Percentiles rank a stretch among this genome's conserved stretches.
Evolutionary conservation across 805 yeast species (phyloP).

Genomic region (Grigorovia transvaalensis): DNA sequence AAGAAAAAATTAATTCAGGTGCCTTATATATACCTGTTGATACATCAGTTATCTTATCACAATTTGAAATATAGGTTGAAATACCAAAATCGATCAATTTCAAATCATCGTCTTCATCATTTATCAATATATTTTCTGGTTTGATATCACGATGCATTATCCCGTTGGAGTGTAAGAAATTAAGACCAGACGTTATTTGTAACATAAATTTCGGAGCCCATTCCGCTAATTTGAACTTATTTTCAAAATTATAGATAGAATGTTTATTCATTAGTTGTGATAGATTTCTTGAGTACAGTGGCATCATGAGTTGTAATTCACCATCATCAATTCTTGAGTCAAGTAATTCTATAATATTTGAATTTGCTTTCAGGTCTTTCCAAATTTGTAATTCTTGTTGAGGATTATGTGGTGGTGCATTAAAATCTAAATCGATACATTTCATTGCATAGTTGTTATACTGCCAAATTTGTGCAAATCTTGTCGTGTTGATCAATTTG

Average conservation of each 20-base stretch:
- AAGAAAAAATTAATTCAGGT: slow-evolving; percentile 63
- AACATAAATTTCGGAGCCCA: slow-evolving; percentile 42
- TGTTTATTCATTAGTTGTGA: slow-evolving; percentile 13
- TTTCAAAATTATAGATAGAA: slow-evolving; percentile 5
- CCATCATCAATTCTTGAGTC: slow-evolving; percentile 7
- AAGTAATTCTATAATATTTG: slow-evolving; percentile 13
- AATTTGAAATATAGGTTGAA: slow-evolving; percentile 33
- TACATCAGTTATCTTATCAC: slow-evolving; percentile 37
- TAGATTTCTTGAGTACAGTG: slow-evolving; percentile 11
- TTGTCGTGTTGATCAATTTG: slow-evolving; percentile 13
- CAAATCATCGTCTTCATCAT: background rate
- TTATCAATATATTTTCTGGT: slow-evolving; percentile 63
- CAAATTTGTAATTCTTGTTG: slow-evolving; percentile 16
- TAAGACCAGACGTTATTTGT: slow-evolving; percentile 66
- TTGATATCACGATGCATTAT: slow-evolving; percentile 91
- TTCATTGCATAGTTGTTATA: slow-evolving; percentile 14
- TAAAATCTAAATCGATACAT: slow-evolving; percentile 16
- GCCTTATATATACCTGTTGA: slow-evolving; percentile 64
- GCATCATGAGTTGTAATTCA: slow-evolving; percentile 13
- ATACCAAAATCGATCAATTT: slow-evolving; percentile 69
- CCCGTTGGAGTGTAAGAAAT: slow-evolving; percentile 74
- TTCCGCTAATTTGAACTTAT: slow-evolving; percentile 12
- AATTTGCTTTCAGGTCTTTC: slow-evolving; percentile 4
- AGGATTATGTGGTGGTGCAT: slow-evolving; percentile 24
- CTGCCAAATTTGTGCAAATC: slow-evolving; percentile 17